These are phyloP conservation scores for Schizophyllum commune DNA, from an alignment of 1,284 basidiomycete genomes.

Conservation along the genomic window DNA sequence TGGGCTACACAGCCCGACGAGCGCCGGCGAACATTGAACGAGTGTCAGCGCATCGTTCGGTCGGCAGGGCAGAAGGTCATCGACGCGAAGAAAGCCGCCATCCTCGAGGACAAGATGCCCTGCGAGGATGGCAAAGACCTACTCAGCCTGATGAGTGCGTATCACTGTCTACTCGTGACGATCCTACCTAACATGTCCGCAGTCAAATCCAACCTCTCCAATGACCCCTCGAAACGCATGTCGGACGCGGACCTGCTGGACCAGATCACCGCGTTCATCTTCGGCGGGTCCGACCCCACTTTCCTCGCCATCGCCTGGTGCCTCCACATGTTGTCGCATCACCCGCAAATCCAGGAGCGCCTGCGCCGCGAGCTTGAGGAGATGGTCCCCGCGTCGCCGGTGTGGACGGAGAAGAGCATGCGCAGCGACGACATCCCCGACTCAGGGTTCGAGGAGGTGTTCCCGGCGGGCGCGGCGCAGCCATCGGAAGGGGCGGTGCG, in stretches of 20 bases:
- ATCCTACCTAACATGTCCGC: constrained; percentile 4
- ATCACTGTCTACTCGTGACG: background rate
- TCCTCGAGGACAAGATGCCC: constrained; percentile 24
- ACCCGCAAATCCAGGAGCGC: constrained; percentile 38
- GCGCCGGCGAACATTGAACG: constrained; percentile 27
- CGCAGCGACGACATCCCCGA: background rate
- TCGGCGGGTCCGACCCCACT: constrained; percentile 49
- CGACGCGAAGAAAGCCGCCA: constrained; percentile 29
- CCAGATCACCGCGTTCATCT: constrained; percentile 45
- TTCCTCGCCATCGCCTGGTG: constrained; percentile 47
- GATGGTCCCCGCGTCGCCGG: constrained; percentile 15
- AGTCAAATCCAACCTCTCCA: constrained; percentile 43
- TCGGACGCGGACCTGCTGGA: constrained; percentile 43
- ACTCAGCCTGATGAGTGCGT: constrained; percentile 38
- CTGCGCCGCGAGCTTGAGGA: constrained; percentile 29
- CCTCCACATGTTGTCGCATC: constrained; percentile 40
- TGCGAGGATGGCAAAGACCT: constrained; percentile 33
- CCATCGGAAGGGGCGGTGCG: constrained; percentile 3
- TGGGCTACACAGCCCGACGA: constrained; percentile 29
- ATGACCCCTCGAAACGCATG: constrained; percentile 31
- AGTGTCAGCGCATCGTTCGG: constrained; percentile 30
- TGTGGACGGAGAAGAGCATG: background rate
- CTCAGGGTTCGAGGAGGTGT: constrained; percentile 5
- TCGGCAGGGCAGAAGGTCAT: constrained; percentile 33
- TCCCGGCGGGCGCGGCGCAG: constrained; percentile 1